Evolutionary conservation across 2,329 filamentous ascomycete genomes (phyloP).

Genomic region (Chaetothyriales sp.): DNA sequence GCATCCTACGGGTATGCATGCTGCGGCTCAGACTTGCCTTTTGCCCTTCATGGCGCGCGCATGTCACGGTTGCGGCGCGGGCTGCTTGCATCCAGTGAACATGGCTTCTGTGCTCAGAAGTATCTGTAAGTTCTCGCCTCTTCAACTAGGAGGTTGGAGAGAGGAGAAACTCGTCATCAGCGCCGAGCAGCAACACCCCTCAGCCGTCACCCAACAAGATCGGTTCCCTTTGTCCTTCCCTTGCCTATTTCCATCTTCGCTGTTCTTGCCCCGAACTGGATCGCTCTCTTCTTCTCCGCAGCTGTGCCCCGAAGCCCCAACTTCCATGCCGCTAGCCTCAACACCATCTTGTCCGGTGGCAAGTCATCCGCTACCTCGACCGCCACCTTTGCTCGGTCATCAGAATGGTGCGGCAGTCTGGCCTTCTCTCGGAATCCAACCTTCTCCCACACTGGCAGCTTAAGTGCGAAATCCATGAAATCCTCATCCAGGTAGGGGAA

Average conservation of each 20-base stretch:
- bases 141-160: not conserved
- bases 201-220: slow-evolving; percentile 23
- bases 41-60: not conserved
- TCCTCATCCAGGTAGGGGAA: slow-evolving; percentile 85
- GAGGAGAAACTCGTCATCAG: slow-evolving; percentile 14
- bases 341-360: slow-evolving; percentile 65
- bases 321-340: slow-evolving; percentile 61
- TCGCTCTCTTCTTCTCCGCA: slow-evolving; percentile 82
- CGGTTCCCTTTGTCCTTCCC: slow-evolving; percentile 52
- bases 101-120: slow-evolving; percentile 44
- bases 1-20: not conserved
- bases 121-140: slow-evolving; percentile 41
- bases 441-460: slow-evolving; percentile 62
- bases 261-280: slow-evolving; percentile 68
- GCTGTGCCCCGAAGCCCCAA: slow-evolving; percentile 59
- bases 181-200: slow-evolving; percentile 4
- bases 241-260: slow-evolving; percentile 56
- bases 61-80: not conserved
- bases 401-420: slow-evolving; percentile 10
- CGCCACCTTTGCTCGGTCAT: not conserved
- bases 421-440: slow-evolving; percentile 56
- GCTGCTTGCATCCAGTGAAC: slow-evolving; percentile 17
- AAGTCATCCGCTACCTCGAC: slow-evolving; percentile 25
- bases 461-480: slow-evolving; percentile 67
- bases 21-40: not conserved